A percentile compares a stretch with the other conserved stretches of the same genome.
These are phyloP conservation scores for Zea luxurians DNA, from an alignment of 176 grass and related monocot genomes.

Conservation along the genomic window DNA sequence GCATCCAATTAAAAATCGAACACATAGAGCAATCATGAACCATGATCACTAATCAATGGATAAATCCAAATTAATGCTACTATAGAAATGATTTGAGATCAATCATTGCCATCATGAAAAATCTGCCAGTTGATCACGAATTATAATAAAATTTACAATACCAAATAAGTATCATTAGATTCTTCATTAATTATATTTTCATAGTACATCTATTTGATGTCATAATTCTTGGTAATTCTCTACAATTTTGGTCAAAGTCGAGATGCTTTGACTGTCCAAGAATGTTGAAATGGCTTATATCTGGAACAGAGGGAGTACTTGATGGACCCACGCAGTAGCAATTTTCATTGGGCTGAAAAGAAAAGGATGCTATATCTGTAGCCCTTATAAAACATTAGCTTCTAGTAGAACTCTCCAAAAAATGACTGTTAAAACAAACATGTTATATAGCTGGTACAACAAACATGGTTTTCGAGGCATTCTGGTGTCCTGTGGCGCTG, in stretches of 20 bases:
- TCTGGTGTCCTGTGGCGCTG: neutral
- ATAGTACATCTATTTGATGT: too few species aligned
- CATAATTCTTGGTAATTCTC: too few species aligned
- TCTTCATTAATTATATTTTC: too few species aligned
- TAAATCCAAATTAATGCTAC: neutral
- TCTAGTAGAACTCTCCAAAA: neutral
- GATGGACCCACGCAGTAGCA: neutral
- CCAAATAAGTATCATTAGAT: too few species aligned
- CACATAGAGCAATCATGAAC: neutral
- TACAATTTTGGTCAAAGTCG: too few species aligned
- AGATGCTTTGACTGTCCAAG: too few species aligned
- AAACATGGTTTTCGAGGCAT: neutral
- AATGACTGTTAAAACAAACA: neutral
- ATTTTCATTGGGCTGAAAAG: neutral
- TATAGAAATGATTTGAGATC: neutral
- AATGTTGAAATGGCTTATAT: too few species aligned
- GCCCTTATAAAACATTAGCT: neutral
- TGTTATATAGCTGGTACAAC: neutral
- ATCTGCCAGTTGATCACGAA: neutral
- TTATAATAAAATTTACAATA: too few species aligned
- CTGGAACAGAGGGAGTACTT: too few species aligned
- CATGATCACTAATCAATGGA: neutral
- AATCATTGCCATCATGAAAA: slow-evolving; percentile 4
- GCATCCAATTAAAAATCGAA: neutral
- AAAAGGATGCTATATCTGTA: neutral